phyloP scores from a whole-genome alignment of 1,284 basidiomycete genomes.

The Sanghuangporus baumii region DNA sequence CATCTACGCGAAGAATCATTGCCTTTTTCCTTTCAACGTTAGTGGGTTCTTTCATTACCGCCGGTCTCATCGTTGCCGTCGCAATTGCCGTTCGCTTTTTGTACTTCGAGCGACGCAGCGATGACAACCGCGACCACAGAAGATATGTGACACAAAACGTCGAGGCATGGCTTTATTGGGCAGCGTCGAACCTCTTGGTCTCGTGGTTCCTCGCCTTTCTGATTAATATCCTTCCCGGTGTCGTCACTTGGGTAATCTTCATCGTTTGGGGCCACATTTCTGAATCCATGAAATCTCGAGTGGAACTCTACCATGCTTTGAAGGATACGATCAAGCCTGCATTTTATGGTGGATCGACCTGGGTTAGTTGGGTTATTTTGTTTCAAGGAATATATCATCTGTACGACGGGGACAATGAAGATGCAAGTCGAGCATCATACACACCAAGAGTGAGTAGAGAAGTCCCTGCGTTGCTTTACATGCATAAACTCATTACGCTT shows the following conservation, averaged over 20 bases:
- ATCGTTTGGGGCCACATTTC: constrained; percentile 70
- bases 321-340: constrained; percentile 65
- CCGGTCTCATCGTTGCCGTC: constrained; percentile 52
- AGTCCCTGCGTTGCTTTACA: not conserved
- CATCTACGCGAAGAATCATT: constrained; percentile 39
- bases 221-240: constrained; percentile 57
- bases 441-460: constrained; percentile 37
- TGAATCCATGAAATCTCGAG: constrained; percentile 54
- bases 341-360: constrained; percentile 58
- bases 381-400: constrained; percentile 57
- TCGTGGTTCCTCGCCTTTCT: constrained; percentile 73
- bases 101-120: constrained; percentile 49
- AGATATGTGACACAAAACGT: constrained; percentile 60
- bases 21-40: constrained; percentile 64
- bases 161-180: constrained; percentile 76
- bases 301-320: constrained; percentile 64
- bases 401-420: constrained; percentile 38
- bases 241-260: constrained; percentile 47
- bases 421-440: constrained; percentile 47
- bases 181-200: constrained; percentile 63
- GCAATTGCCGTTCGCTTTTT: constrained; percentile 60
- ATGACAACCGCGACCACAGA: constrained; percentile 46
- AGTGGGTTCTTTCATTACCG: constrained; percentile 61
- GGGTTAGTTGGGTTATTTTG: constrained; percentile 67
- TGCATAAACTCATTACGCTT: constrained; percentile 1